A percentile compares a stretch with the other conserved stretches of the same genome.
These are phyloP conservation scores for Ascochyta lentis DNA, from an alignment of 2,329 filamentous ascomycete genomes.

Conservation along the genomic window DNA sequence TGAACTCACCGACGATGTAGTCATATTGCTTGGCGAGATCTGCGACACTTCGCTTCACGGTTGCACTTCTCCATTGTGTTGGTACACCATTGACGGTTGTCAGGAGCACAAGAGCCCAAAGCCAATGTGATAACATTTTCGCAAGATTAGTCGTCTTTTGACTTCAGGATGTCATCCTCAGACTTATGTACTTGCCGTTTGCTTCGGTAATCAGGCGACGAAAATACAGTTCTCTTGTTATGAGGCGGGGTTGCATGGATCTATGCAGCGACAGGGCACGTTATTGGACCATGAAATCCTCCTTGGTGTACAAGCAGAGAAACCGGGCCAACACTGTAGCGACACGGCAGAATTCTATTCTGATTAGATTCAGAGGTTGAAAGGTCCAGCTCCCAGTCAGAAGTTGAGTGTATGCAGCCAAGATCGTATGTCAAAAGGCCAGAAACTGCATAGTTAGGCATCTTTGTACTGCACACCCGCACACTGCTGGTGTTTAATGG, in stretches of 20 bases:
- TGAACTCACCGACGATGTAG: background rate
- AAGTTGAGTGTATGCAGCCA: too few relatives aligned
- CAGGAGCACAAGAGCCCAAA: background rate
- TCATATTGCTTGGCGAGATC: slow-evolving; percentile 4
- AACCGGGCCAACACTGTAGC: background rate
- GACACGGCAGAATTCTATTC: background rate
- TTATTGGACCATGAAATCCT: background rate
- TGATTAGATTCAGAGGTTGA: background rate
- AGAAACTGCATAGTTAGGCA: too few relatives aligned
- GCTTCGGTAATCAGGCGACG: background rate
- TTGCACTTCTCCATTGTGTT: background rate
- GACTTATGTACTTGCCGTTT: background rate
- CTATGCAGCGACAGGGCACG: background rate
- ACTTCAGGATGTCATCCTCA: background rate
- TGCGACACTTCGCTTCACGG: background rate
- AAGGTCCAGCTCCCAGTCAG: background rate
- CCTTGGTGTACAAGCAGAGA: background rate
- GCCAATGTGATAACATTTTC: background rate
- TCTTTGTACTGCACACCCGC: too few relatives aligned
- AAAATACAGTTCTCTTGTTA: background rate
- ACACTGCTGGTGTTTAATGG: too few relatives aligned
- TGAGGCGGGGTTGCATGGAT: background rate
- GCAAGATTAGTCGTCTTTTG: background rate
- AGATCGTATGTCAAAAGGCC: too few relatives aligned
- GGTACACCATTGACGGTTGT: background rate